These are phyloP conservation scores for Floccularia luteovirens DNA, from an alignment of 768 basidiomycete genomes.

Conservation along the genomic window DNA sequence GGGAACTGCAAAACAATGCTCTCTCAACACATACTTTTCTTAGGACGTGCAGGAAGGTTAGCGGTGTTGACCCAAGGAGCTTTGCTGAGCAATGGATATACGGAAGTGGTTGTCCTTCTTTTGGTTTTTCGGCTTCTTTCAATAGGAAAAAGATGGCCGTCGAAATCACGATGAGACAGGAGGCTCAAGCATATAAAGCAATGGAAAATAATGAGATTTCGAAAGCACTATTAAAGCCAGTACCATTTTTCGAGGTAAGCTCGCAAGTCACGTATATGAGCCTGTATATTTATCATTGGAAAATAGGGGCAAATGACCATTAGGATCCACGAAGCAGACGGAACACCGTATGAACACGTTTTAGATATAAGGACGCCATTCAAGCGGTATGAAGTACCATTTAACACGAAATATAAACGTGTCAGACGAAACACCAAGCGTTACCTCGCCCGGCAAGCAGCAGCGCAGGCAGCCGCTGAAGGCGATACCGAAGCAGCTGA, in stretches of 20 bases:
- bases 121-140: conserved; percentile 85
- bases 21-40: conserved; percentile 89
- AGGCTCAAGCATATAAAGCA: conserved; percentile 69
- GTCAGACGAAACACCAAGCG: conserved; percentile 94
- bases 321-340: conserved; percentile 97
- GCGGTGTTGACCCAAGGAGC: conserved; percentile 79
- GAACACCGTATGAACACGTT: conserved; percentile 98
- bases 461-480: conserved; percentile 88
- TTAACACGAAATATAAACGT: conserved; percentile 97
- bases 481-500: conserved; percentile 90
- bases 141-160: conserved; percentile 98
- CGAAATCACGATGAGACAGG: conserved; percentile 91
- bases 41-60: conserved; percentile 87
- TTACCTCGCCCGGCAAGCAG: conserved; percentile 89
- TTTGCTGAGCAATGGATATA: conserved; percentile 99
- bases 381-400: conserved; percentile 96
- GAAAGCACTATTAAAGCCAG: conserved; percentile 67
- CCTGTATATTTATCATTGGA: conserved; percentile 2
- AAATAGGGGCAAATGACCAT: conserved; percentile 93
- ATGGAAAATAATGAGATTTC: conserved; percentile 65
- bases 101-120: conserved; percentile 91
- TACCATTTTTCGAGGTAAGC: conserved; percentile 80
- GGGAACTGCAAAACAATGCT: conserved; percentile 79
- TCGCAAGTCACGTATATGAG: neutral
- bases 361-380: conserved; percentile 80